These are phyloP conservation scores for Didymella exigua DNA, from an alignment of 2,329 filamentous ascomycete genomes.

Conservation along the genomic window DNA sequence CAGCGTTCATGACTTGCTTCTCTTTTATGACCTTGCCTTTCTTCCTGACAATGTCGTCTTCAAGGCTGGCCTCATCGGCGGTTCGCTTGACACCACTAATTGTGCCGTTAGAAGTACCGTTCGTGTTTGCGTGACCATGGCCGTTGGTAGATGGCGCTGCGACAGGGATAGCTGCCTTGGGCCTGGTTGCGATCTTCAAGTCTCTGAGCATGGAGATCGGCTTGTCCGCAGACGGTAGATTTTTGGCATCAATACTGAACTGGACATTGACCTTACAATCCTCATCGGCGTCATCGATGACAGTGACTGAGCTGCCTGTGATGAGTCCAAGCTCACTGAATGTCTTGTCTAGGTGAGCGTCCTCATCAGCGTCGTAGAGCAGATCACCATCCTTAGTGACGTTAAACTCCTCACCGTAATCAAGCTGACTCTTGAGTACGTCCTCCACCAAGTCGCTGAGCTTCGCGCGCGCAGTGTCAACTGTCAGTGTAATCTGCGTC, in stretches of 20 bases:
- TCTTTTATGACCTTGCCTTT: conserved; percentile 49
- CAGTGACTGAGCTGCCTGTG: conserved; percentile 75
- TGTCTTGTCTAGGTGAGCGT: conserved; percentile 81
- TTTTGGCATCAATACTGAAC: conserved; percentile 68
- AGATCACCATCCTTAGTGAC: conserved; percentile 73
- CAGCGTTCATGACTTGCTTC: conserved; percentile 24
- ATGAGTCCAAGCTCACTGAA: conserved; percentile 77
- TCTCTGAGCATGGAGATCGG: conserved; percentile 59
- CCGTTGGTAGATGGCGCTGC: conserved; percentile 37
- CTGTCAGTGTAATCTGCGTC: conserved; percentile 68
- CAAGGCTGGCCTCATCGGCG: conserved; percentile 50
- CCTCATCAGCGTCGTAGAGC: conserved; percentile 89
- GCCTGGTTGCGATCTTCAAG: conserved; percentile 56
- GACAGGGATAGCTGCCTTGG: conserved; percentile 40
- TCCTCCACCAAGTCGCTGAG: conserved; percentile 79
- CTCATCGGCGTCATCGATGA: conserved; percentile 83
- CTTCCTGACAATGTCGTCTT: conserved; percentile 46
- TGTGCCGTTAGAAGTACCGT: conserved; percentile 37
- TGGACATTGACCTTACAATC: conserved; percentile 80
- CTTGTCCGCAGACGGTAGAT: conserved; percentile 53
- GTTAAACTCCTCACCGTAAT: conserved; percentile 81
- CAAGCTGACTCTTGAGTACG: conserved; percentile 71
- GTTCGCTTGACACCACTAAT: conserved; percentile 49
- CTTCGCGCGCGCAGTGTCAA: conserved; percentile 74
- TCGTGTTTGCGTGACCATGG: conserved; percentile 26